Evolutionary conservation across 2,329 filamentous ascomycete species (phyloP), one percentile per base, ranked within the genome.

Genomic region (Trichoderma pleuroti): DNA sequence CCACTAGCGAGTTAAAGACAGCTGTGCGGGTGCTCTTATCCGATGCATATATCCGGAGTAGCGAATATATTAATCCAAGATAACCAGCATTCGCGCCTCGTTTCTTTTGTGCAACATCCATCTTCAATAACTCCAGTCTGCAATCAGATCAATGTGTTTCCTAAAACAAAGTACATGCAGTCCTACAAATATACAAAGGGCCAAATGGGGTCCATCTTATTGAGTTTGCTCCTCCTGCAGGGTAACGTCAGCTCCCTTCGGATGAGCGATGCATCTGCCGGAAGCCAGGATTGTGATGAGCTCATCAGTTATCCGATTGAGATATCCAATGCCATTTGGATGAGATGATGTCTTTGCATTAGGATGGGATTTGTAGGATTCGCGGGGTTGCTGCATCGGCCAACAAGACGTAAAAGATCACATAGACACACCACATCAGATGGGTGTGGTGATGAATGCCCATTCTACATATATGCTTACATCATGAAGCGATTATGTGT

Each of bases 101-200:
- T 52, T 24, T 52, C 46, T 52, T 49, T 12, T 24, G 21, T 52
- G 3, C 11, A 52, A 52, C 9, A 0, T 49, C 18, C 42, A 49
- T 21, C 0, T 1, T 46, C 24, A 0, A 21, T 2, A 11, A n/a
- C n/a, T n/a, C n/a, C n/a, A n/a, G 21, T 7, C n/a, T 21, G 2
- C n/a, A 49, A 49, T 24, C 5, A 49, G 12, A 12, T 21, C 5
- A 1, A 11, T 49, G 5, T 24, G 42, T 12, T 21, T 21, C n/a
- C 2, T 7, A 21, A 11, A 46, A 2, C 42, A 12, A 4, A 7
- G n/a, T 49, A 24, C n/a, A 24, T 6, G 10, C 4, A 6, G 1
- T 46, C 9, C n/a, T n/a, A 3, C 18, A 46, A 46, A 21, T 46
- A 49, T 49, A 49, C 18, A 46, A 46, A n/a, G 9, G 5, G n/a